A percentile compares a stretch with the other conserved stretches of the same genome.
Conservation (phyloP, 164 flowering plant species). For the Sedum album region DNA sequence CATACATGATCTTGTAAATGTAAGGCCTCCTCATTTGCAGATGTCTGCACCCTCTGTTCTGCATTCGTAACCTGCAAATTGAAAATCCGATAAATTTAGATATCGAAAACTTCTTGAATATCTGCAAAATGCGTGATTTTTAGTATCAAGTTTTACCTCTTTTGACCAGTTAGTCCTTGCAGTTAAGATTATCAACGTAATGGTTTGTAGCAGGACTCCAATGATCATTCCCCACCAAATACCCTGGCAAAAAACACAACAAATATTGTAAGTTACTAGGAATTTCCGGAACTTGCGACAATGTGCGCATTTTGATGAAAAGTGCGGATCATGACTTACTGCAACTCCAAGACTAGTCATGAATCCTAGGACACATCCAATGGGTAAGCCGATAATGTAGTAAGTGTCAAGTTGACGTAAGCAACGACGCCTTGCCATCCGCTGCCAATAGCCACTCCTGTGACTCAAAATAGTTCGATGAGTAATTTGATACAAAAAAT, state of each 20-base stretch:
- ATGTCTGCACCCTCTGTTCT: conserved; percentile 27
- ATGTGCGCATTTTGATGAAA: not conserved
- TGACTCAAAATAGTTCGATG: not conserved
- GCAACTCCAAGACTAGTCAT: conserved; percentile 54
- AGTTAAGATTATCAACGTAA: conserved; percentile 44
- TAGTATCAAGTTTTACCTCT: conserved; percentile 37
- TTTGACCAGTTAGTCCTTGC: conserved; percentile 55
- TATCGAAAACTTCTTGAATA: not conserved
- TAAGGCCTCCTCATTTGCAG: conserved; percentile 28
- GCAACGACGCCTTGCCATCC: conserved; percentile 86
- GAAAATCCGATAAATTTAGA: not conserved
- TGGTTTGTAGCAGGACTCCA: conserved; percentile 57
- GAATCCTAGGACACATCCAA: conserved; percentile 74
- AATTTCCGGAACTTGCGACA: too few species aligned
- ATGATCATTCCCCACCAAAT: conserved; percentile 78
- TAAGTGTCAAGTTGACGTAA: conserved; percentile 60
- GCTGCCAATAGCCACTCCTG: conserved; percentile 40
- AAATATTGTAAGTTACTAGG: not conserved
- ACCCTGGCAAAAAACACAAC: conserved; percentile 28
- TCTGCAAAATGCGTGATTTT: not conserved
- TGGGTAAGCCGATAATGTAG: conserved; percentile 67
- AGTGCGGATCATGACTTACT: conserved; percentile 24
- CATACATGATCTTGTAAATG: conserved; percentile 9
- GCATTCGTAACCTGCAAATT: conserved; percentile 44
- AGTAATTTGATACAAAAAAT: not conserved